phyloP scores from a whole-genome alignment of 2,329 filamentous ascomycete genomes.

The Diaporthe sp. region DNA sequence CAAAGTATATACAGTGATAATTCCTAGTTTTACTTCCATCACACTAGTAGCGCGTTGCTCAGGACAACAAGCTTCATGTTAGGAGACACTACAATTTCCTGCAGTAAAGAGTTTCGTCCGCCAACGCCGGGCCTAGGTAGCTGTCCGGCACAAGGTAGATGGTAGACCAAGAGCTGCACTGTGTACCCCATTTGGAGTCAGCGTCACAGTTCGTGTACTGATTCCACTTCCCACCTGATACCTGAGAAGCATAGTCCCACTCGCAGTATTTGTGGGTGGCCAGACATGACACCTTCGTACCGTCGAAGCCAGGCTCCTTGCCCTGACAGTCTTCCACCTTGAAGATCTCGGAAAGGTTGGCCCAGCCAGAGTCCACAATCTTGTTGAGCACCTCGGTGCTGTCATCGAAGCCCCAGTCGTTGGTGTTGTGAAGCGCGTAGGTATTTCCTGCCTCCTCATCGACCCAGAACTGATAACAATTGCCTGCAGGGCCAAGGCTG shows the following conservation, averaged over 20 bases:
- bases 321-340: conserved; percentile 2
- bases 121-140: not conserved
- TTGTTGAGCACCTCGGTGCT: not conserved
- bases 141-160: not conserved
- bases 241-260: conserved; percentile 13
- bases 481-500: conserved; percentile 2
- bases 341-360: conserved; percentile 10
- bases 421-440: conserved; percentile 17
- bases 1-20: not conserved
- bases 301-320: conserved; percentile 21
- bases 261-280: conserved; percentile 16
- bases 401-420: conserved; percentile 19
- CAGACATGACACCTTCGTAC: conserved; percentile 18
- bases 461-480: conserved; percentile 13
- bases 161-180: conserved; percentile 9
- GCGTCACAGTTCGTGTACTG: not conserved
- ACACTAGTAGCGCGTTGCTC: not conserved
- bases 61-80: not conserved
- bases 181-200: not conserved
- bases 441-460: conserved; percentile 1
- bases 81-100: not conserved
- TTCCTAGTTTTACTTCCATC: too few species aligned
- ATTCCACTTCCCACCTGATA: not conserved
- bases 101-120: not conserved
- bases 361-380: conserved; percentile 19